A percentile compares a stretch with the other conserved stretches of the same genome.
Evolutionary conservation across 2,329 filamentous ascomycete genomes (phyloP).

Genomic region (Cytospora schulzeri): DNA sequence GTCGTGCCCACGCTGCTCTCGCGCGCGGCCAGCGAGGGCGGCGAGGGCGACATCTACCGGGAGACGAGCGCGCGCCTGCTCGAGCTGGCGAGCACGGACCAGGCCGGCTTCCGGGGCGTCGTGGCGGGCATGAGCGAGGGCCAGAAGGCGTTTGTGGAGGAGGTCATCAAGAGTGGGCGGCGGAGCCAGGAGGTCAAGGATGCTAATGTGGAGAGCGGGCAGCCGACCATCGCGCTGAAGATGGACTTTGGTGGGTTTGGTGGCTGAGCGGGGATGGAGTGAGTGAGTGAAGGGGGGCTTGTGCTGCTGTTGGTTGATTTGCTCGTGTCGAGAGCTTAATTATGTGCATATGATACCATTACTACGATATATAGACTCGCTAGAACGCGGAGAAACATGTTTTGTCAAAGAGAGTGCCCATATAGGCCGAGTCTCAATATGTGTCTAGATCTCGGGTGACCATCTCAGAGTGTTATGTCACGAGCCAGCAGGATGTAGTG

Average conservation of each 20-base stretch:
- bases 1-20: slow-evolving; percentile 77
- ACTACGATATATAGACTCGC: not conserved
- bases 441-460: not conserved
- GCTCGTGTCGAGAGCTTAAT: not conserved
- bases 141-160: slow-evolving; percentile 78
- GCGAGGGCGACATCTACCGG: slow-evolving; percentile 56
- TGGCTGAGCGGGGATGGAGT: slow-evolving; percentile 2
- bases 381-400: not conserved
- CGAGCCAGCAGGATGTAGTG: not conserved
- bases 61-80: slow-evolving; percentile 78
- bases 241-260: slow-evolving; percentile 81
- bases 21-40: slow-evolving; percentile 67
- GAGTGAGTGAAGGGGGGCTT: slow-evolving; percentile 14
- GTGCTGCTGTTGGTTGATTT: not conserved
- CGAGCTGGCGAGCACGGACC: slow-evolving; percentile 78
- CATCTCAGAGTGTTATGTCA: not conserved
- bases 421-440: not conserved
- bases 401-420: not conserved
- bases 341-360: slow-evolving; percentile 1
- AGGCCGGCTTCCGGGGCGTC: slow-evolving; percentile 70
- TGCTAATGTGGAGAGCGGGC: slow-evolving; percentile 48
- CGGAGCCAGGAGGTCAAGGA: slow-evolving; percentile 46
- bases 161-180: slow-evolving; percentile 70
- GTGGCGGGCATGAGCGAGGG: slow-evolving; percentile 71
- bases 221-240: slow-evolving; percentile 88